Conservation (phyloP, 2,329 filamentous ascomycete genomes). For the Colletotrichum godetiae region DNA sequence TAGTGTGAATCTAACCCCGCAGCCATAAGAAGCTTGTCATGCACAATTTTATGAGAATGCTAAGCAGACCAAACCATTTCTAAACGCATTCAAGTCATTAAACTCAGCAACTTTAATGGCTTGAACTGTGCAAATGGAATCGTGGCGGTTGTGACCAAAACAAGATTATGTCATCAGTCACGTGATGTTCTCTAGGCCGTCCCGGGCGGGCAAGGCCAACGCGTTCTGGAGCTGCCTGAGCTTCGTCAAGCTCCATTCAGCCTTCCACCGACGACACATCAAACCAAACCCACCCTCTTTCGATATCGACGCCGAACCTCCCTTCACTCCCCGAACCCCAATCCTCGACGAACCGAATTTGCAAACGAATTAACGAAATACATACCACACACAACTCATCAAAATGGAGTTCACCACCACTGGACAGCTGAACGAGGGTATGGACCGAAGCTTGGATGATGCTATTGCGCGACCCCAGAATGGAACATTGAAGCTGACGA, state of each 20-base stretch:
- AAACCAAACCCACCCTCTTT: constrained; percentile 30
- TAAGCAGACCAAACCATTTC: background rate
- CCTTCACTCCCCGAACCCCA: no score
- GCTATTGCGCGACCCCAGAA: constrained; percentile 3
- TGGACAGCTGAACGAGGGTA: constrained; percentile 74
- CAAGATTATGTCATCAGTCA: constrained; percentile 31
- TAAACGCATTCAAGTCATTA: no score
- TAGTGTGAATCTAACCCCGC: background rate
- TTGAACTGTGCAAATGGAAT: background rate
- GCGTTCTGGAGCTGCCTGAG: constrained; percentile 62
- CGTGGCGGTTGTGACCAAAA: no score
- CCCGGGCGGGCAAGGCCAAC: constrained; percentile 40
- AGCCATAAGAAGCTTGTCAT: background rate
- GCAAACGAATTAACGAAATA: background rate
- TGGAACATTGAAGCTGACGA: constrained; percentile 5
- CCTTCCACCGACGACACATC: constrained; percentile 42
- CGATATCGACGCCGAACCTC: background rate
- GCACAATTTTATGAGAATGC: background rate
- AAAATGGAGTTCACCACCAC: constrained; percentile 73
- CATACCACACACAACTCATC: background rate
- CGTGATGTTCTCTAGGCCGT: constrained; percentile 33
- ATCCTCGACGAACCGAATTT: background rate
- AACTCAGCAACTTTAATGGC: background rate
- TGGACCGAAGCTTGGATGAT: constrained; percentile 34
- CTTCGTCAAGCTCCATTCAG: constrained; percentile 53